Evolutionary conservation across 345 rosid genomes (phyloP).

Genomic region (Mangifera indica): DNA sequence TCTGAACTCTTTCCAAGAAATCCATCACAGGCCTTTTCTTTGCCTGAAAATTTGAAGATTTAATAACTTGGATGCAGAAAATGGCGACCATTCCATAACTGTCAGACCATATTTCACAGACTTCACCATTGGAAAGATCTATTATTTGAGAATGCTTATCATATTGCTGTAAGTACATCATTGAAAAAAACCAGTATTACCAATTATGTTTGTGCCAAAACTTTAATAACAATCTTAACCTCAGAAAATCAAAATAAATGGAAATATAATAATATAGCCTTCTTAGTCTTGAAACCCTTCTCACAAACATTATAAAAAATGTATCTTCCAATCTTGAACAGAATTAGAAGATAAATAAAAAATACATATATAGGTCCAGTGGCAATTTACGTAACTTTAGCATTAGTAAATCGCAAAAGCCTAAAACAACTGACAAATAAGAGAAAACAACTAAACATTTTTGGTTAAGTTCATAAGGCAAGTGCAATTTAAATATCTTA

Average conservation of each 20-base stretch:
- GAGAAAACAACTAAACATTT: too few relatives aligned
- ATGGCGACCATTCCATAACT: neutral
- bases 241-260: neutral
- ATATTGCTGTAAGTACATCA: neutral
- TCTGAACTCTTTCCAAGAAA: slow-evolving; percentile 47
- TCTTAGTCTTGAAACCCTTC: neutral
- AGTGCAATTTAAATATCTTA: neutral
- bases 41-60: slow-evolving; percentile 20
- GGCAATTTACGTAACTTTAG: neutral
- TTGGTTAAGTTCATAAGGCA: neutral
- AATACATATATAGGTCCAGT: neutral
- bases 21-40: slow-evolving; percentile 39
- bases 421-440: neutral
- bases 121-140: too few relatives aligned
- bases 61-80: slow-evolving; percentile 1
- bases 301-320: neutral
- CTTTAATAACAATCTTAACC: neutral
- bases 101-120: neutral
- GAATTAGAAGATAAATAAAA: too few relatives aligned
- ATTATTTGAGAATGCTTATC: slow-evolving; percentile 1
- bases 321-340: neutral
- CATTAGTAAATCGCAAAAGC: neutral
- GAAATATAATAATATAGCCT: neutral
- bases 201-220: neutral
- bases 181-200: neutral